A percentile compares a stretch with the other conserved stretches of the same genome.
These are phyloP conservation scores for Phytophthora pini DNA, from an alignment of 352 stramenopile species.

Conservation along the genomic window DNA sequence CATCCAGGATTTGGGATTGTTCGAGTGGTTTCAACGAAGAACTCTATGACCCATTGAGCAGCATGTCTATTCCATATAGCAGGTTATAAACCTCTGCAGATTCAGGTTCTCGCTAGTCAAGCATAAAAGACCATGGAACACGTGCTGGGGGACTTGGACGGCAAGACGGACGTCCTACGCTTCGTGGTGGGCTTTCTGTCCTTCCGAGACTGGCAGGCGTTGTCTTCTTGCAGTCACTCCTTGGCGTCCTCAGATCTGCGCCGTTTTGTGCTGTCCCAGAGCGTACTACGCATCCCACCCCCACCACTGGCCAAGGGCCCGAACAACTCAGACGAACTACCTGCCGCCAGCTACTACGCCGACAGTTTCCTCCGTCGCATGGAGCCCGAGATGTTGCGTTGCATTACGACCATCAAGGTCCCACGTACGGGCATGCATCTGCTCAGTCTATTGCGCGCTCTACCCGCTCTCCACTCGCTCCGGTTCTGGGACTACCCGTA, in stretches of 20 bases:
- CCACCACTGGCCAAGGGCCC: slow-evolving; percentile 18
- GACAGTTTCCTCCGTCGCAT: slow-evolving; percentile 42
- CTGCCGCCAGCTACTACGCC: slow-evolving; percentile 41
- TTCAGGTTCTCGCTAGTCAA: not conserved
- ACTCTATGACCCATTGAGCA: too few species aligned
- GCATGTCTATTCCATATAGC: too few species aligned
- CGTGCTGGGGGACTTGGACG: slow-evolving; percentile 45
- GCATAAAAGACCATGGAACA: slow-evolving; percentile 25
- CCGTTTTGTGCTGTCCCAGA: slow-evolving; percentile 48
- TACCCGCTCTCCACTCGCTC: slow-evolving; percentile 38
- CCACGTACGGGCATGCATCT: slow-evolving; percentile 52
- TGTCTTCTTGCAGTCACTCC: slow-evolving; percentile 44
- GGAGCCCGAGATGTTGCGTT: slow-evolving; percentile 37
- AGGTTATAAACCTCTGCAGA: not conserved
- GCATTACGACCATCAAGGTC: slow-evolving; percentile 36
- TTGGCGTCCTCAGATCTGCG: slow-evolving; percentile 46
- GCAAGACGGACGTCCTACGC: slow-evolving; percentile 51
- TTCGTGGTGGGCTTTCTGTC: slow-evolving; percentile 48
- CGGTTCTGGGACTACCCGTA: slow-evolving; percentile 56
- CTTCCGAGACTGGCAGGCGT: slow-evolving; percentile 44
- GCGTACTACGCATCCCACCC: slow-evolving; percentile 46
- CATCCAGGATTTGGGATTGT: too few species aligned
- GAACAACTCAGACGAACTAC: slow-evolving; percentile 16
- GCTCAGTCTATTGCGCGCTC: slow-evolving; percentile 43
- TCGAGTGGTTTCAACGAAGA: too few species aligned